These are phyloP conservation scores for Pseudogymnoascus sp. DNA, from an alignment of 2,329 filamentous ascomycete genomes.

Conservation along the genomic window DNA sequence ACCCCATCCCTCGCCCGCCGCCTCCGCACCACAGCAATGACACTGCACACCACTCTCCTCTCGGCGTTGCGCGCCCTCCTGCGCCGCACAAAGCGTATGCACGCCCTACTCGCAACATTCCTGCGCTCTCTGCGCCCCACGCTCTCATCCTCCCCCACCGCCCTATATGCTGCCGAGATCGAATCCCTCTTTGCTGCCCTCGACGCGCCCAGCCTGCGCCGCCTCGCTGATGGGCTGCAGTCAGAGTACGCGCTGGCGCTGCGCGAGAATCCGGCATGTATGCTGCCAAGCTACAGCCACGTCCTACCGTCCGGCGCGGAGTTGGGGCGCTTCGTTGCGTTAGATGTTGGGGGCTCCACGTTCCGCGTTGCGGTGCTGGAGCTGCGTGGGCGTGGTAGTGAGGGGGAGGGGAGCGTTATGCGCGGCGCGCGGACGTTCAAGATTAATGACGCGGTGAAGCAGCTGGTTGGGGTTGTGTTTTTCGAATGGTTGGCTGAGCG, in stretches of 20 bases:
- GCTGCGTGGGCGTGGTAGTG: conserved; percentile 39
- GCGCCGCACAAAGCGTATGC: not conserved
- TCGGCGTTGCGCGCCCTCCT: not conserved
- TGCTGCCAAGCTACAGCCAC: conserved; percentile 60
- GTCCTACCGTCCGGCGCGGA: conserved; percentile 54
- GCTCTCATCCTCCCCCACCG: not conserved
- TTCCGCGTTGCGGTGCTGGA: conserved; percentile 57
- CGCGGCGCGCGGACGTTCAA: conserved; percentile 47
- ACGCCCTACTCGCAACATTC: not conserved
- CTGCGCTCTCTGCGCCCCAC: not conserved
- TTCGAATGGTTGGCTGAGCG: conserved; percentile 61
- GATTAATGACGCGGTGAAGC: conserved; percentile 48
- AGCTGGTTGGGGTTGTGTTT: conserved; percentile 49
- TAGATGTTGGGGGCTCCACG: conserved; percentile 64
- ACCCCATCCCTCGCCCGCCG: not conserved
- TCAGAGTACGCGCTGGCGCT: conserved; percentile 47
- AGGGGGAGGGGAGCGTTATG: conserved; percentile 40
- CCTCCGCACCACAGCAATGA: not conserved
- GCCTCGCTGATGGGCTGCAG: conserved; percentile 43
- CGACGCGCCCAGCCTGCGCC: conserved; percentile 36
- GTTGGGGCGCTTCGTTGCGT: conserved; percentile 49
- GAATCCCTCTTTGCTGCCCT: not conserved
- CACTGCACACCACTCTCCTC: not conserved
- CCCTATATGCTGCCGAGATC: not conserved
- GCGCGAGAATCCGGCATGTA: conserved; percentile 45